Percentiles rank a stretch among this genome's conserved stretches.
These are phyloP conservation scores for Gamarada debralockiae DNA, from an alignment of 495 filamentous ascomycete genomes.

Conservation along the genomic window DNA sequence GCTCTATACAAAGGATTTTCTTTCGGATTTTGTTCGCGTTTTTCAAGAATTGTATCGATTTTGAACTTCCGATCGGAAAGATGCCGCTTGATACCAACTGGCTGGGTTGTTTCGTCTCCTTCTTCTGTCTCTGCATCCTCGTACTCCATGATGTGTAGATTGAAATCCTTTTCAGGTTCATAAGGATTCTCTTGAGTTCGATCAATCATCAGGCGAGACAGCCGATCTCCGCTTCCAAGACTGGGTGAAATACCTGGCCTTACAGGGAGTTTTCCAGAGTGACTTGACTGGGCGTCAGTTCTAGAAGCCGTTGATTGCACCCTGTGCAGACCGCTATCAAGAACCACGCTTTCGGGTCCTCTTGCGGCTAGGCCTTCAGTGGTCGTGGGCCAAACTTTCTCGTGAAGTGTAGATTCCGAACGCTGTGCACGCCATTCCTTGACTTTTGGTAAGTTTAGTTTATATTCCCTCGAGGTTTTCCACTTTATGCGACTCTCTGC, in stretches of 20 bases:
- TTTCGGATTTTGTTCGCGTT: neutral
- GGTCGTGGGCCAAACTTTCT: no score
- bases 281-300: neutral
- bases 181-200: neutral
- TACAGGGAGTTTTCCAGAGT: neutral
- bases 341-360: no score
- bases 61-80: neutral
- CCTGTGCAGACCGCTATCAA: no score
- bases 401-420: no score
- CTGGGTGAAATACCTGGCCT: neutral
- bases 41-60: neutral
- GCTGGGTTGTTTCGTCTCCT: neutral
- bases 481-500: no score
- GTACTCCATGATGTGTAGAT: conserved; percentile 1
- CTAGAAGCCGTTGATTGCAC: neutral
- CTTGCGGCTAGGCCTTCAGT: no score
- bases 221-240: neutral
- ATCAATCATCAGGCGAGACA: neutral
- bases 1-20: conserved; percentile 1
- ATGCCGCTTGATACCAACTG: neutral
- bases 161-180: conserved; percentile 4
- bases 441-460: no score
- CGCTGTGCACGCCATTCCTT: no score
- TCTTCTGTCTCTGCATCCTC: neutral
- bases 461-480: no score